Percentiles rank a stretch among this genome's conserved stretches.
These are phyloP conservation scores for Gautieria morchelliformis DNA, from an alignment of 768 basidiomycete species.

Conservation along the genomic window DNA sequence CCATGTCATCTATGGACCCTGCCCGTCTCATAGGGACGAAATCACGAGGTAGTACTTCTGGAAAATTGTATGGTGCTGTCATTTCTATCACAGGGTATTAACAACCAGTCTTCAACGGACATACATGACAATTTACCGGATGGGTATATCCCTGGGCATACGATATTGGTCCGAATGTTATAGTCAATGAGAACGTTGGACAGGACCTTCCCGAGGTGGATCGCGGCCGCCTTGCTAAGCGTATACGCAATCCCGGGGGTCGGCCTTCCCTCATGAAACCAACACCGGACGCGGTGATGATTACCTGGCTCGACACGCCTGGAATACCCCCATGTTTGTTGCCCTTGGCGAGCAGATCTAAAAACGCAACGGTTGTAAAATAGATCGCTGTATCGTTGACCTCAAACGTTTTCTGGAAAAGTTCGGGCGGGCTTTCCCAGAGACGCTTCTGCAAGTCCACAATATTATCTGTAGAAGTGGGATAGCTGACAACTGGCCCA, in stretches of 20 bases:
- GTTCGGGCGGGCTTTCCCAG: slow-evolving; percentile 49
- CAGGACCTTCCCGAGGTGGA: slow-evolving; percentile 67
- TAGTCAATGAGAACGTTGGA: slow-evolving; percentile 56
- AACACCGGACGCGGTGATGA: slow-evolving; percentile 62
- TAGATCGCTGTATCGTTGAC: slow-evolving; percentile 66
- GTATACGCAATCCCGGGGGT: slow-evolving; percentile 56
- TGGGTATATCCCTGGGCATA: slow-evolving; percentile 71
- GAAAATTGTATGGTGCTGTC: slow-evolving; percentile 1
- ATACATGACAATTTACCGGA: slow-evolving; percentile 26
- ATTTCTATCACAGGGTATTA: slow-evolving; percentile 6
- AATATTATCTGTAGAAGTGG: slow-evolving; percentile 30
- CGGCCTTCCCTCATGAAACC: slow-evolving; percentile 48
- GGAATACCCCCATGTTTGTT: slow-evolving; percentile 31
- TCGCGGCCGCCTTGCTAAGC: slow-evolving; percentile 65
- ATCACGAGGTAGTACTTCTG: not conserved
- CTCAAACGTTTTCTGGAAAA: slow-evolving; percentile 56
- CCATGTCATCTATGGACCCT: slow-evolving; percentile 2
- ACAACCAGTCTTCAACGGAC: not conserved
- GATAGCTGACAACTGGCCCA: not conserved
- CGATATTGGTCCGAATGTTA: slow-evolving; percentile 58
- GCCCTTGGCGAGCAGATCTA: slow-evolving; percentile 68
- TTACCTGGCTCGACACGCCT: slow-evolving; percentile 48
- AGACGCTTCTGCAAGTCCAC: slow-evolving; percentile 54
- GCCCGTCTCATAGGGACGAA: not conserved
- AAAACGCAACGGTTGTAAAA: slow-evolving; percentile 72